Evolutionary conservation across 2,329 filamentous ascomycete species (phyloP).

Genomic region (Ascochyta clinopodiicola): DNA sequence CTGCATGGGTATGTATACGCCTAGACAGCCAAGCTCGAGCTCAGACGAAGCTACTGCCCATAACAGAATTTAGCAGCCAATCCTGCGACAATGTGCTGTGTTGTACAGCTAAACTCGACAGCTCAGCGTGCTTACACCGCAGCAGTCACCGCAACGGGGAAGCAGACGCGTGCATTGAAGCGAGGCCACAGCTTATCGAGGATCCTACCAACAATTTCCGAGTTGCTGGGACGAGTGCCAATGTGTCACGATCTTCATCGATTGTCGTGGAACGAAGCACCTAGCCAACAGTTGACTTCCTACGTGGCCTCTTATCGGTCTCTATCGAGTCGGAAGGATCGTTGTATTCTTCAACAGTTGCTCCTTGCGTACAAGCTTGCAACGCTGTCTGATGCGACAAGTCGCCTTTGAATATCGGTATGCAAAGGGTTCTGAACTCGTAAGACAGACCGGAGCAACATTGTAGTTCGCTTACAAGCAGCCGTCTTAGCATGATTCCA

Average conservation of each 20-base stretch:
- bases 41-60: not conserved
- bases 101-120: conserved; percentile 20
- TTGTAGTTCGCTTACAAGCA: not conserved
- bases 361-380: conserved; percentile 1
- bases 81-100: conserved; percentile 8
- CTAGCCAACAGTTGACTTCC: conserved; percentile 1
- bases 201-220: conserved; percentile 2
- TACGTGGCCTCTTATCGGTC: conserved; percentile 8
- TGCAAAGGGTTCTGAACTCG: not conserved
- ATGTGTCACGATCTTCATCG: conserved; percentile 20
- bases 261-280: conserved; percentile 19
- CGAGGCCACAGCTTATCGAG: conserved; percentile 23
- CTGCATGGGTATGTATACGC: not conserved
- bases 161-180: conserved; percentile 22
- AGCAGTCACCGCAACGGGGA: conserved; percentile 28
- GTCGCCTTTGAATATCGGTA: not conserved
- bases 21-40: conserved; percentile 1
- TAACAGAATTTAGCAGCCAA: conserved; percentile 7
- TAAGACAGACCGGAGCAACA: not conserved
- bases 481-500: not conserved
- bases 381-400: not conserved
- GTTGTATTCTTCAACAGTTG: conserved; percentile 4
- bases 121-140: conserved; percentile 25
- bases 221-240: conserved; percentile 11
- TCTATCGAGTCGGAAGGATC: conserved; percentile 1